Base-by-base conservation (phyloP, 192 early-diverging fungal species). In the Chytriomyces hyalinus region DNA sequence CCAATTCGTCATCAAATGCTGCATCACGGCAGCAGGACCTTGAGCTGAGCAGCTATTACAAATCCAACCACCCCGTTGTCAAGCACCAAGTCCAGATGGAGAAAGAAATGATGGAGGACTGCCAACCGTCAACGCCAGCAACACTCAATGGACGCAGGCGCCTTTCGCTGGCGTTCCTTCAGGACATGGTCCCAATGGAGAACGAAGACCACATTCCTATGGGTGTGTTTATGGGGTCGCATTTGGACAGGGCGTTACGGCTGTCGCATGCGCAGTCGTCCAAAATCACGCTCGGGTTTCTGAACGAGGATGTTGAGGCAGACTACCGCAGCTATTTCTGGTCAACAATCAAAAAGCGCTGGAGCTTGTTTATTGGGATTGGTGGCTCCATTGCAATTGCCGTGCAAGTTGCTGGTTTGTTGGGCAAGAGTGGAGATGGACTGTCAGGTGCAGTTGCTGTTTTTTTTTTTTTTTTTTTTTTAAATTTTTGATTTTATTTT, bases 291-390 rank as follows among this genome's bases (percentile, higher is more conserved):
- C 62, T 84, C 26, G 65, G 36, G 15, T 84, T 84, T 57, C 57
- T 67, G 4, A 77, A 84, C 62, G 22, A 11, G 15, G 76, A 80
- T 22, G 78, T 76, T 59, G 83, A 84, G 60, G 53, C 49, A 5
- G 62, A 78, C 26, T 84, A 84, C 53, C 49, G 47, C 8, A 61
- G 64, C 36, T 84, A 80, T 70, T 78, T 84, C 49, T 65, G 68
- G 67, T 71, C 71, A 15, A 63, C 72, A 43, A 59, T 72, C 46
- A 50, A 61, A 17, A 75, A 68, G 6, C 50, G 67, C 45, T 84
- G 83, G 83, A 57, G 66, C 28, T 51, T 62, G 68, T 76, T 75
- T 73, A 82, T 71, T 53, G 70, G 49, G 26, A 66, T 83, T 45
- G 76, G 72, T n/a, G 76, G 81, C 20, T 26, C 69, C 7, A 50